Base-by-base conservation (phyloP, 225 moss, liverwort and hornwort species). In the Asterella californica region DNA sequence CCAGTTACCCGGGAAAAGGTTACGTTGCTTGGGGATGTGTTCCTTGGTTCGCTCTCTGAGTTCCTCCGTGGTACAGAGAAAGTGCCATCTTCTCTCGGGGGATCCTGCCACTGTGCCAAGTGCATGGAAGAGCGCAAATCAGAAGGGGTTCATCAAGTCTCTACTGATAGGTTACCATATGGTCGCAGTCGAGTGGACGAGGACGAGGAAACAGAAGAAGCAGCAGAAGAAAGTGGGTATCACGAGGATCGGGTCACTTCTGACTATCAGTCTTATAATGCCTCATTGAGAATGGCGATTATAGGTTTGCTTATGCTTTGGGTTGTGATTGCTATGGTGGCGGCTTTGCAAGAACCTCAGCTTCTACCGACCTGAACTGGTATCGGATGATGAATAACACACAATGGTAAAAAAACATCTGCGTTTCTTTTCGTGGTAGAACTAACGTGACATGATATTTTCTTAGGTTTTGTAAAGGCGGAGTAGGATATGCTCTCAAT, bases 231-330 rank as follows among this genome's bases (percentile, higher is more conserved):
- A 81, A 84, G 77, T 79, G 82, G 83, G 9, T 89, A 88, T 79
- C 86, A 81, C 71, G 83, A 82, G 77, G 84, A 90, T 82, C 79
- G 85, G 18, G 81, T 87, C 27, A 84, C 80, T 53, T 81, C 80
- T 63, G 78, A 88, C 14, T 95, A 83, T 67, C 88, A 92, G 82
- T 91, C 95, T 0, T 93, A 93, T 77, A 82, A 88, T 77, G n/a
- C 62, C 71, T 70, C 85, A 10, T 83, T 96, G 81, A 90, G 86
- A 74, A 59, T 91, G 72, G 86, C 91, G 50, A 96, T 96, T 37
- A 70, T 85, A 55, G 88, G 87, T 77, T 87, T 96, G 72, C 88
- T 96, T 80, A 84, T 96, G 85, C 88, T 96, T 81, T 94, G 92
- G 96, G 64, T 91, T 83, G 76, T 94, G 63, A 84, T 94, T 82